phyloP scores from a whole-genome alignment of 768 basidiomycete species.

The Mycena indigotica region DNA sequence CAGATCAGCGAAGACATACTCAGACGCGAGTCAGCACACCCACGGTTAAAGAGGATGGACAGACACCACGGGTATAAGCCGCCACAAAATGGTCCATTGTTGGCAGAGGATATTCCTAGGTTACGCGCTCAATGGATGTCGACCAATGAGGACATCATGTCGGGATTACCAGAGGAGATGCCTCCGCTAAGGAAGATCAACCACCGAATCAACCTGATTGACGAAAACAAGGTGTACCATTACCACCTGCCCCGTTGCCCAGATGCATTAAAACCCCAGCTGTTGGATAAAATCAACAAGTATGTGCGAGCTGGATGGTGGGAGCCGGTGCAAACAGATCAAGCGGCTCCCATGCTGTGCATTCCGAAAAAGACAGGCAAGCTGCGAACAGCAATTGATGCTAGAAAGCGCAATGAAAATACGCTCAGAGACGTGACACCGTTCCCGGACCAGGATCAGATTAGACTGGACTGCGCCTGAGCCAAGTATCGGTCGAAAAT shows the following conservation, averaged over 20 bases:
- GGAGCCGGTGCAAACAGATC: conserved; percentile 23
- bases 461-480: conserved; percentile 30
- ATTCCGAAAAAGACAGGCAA: conserved; percentile 36
- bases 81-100: too few relatives aligned
- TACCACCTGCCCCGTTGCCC: conserved; percentile 37
- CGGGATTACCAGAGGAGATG: conserved; percentile 24
- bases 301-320: conserved; percentile 41
- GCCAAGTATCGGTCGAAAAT: conserved; percentile 33
- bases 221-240: conserved; percentile 32
- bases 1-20: too few relatives aligned
- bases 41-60: too few relatives aligned
- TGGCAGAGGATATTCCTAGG: conserved; percentile 22
- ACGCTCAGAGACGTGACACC: conserved; percentile 42
- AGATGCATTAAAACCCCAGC: conserved; percentile 28
- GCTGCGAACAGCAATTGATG: conserved; percentile 38
- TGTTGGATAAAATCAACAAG: conserved; percentile 33
- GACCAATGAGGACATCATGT: conserved; percentile 26
- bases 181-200: conserved; percentile 41
- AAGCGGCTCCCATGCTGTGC: conserved; percentile 36
- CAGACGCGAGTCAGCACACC: too few relatives aligned
- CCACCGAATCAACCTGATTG: conserved; percentile 40
- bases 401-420: conserved; percentile 41
- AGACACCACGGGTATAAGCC: too few relatives aligned
- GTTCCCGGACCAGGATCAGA: conserved; percentile 41
- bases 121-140: conserved; percentile 26